These are phyloP conservation scores for Filobasidium floriforme DNA, from an alignment of 768 basidiomycete species.

Conservation along the genomic window DNA sequence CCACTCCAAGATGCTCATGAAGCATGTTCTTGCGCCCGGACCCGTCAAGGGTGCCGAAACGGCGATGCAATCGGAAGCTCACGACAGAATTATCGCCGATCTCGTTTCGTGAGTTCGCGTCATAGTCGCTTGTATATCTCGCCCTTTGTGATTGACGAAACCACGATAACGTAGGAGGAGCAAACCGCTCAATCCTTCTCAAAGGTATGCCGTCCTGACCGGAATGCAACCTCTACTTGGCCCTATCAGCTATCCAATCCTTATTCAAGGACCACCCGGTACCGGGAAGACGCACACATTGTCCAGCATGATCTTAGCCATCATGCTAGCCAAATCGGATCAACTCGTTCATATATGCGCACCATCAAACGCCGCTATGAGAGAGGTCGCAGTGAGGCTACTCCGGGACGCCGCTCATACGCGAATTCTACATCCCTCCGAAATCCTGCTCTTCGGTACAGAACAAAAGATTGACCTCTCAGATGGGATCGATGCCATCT, in stretches of 20 bases:
- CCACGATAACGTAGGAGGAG: background rate
- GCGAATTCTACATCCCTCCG: background rate
- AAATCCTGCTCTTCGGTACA: background rate
- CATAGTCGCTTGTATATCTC: no score
- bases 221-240: background rate
- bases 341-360: constrained; percentile 1
- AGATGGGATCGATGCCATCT: constrained; percentile 3
- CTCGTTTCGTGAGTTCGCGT: background rate
- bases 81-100: background rate
- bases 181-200: background rate
- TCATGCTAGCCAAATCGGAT: background rate
- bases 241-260: background rate
- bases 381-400: constrained; percentile 2
- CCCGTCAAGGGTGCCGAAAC: background rate
- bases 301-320: constrained; percentile 1
- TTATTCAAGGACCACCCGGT: constrained; percentile 6
- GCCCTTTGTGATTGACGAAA: background rate
- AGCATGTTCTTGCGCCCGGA: constrained; percentile 5
- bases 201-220: background rate
- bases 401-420: background rate
- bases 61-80: background rate
- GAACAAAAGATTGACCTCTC: background rate
- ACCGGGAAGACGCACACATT: constrained; percentile 11
- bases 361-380: constrained; percentile 4
- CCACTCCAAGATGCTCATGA: background rate